Evolutionary conservation across 2,329 filamentous ascomycete species (phyloP), one percentile per base, ranked within the genome.

Genomic region (Aspergillus fumigatiaffinis): DNA sequence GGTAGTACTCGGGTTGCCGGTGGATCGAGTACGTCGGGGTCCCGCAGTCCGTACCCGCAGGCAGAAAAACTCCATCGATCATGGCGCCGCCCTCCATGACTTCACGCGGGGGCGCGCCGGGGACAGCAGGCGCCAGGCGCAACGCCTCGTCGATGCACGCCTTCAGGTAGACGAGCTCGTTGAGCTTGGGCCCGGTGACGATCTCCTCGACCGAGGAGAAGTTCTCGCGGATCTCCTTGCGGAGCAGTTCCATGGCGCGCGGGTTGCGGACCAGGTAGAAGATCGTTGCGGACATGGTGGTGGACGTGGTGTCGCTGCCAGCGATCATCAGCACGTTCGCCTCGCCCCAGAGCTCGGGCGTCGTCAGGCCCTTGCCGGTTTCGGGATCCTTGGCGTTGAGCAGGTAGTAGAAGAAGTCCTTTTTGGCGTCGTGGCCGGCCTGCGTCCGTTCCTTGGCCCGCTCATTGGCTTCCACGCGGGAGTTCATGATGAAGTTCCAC

Each of bases 351-450:
- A 90, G 82, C 67, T 90, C 87, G 0, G 83, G 81, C 2, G 80
- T 86, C 44, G 79, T 82, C 67, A 90, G 87, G 1, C 85, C 85
- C 56, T 83, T 79, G 53, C 87, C 87, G 0, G 87, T 89, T 68
- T 90, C 87, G 12, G 87, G 87, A 63, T 91, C 88, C 42, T 83
- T 83, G 7, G 88, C 87, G 67, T 86, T 87, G 58, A 91, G 81
- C 10, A 91, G 80, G 71, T 90, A 86, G 73, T 89, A 87, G 76
- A 91, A 90, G 77, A 91, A 90, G 69, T 91, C 88, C 56, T 87
- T 85, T 35, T 87, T 86, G 65, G 85, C 86, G 50, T 82, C 86
- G 62, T 83, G 84, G 62, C 85, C 84, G 28, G 86, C 86, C 26
- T 87, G 76, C 59, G 72, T 63, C 23, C 73, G 70, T 55, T 76